These are phyloP conservation scores for Iodosphaeria phyllophila DNA, from an alignment of 2,329 filamentous ascomycete species.

Conservation along the genomic window DNA sequence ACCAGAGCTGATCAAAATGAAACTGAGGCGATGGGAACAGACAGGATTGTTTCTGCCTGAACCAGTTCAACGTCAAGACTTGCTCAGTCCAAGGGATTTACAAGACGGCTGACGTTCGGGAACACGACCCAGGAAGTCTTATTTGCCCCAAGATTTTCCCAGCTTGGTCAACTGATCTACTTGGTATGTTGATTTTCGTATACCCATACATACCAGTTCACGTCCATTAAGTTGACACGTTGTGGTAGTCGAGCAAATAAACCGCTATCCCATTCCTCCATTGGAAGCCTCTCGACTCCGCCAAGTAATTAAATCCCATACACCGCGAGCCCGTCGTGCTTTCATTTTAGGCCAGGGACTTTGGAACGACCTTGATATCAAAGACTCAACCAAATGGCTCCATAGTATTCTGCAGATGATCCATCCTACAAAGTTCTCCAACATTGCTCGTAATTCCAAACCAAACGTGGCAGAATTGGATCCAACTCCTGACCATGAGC, in stretches of 20 bases:
- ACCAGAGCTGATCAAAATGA: no score
- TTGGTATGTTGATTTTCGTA: no score
- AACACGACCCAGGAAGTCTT: slow-evolving; percentile 21
- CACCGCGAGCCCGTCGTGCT: slow-evolving; percentile 15
- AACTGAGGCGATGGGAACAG: no score
- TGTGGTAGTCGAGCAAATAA: slow-evolving; percentile 21
- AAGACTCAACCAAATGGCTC: no score
- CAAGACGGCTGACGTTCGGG: slow-evolving; percentile 22
- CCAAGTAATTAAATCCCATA: slow-evolving; percentile 12
- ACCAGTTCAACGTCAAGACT: slow-evolving; percentile 27
- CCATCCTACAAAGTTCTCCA: no score
- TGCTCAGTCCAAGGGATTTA: slow-evolving; percentile 29
- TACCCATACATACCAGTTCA: background rate
- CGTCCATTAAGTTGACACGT: slow-evolving; percentile 3
- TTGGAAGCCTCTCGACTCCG: slow-evolving; percentile 20
- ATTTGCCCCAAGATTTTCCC: slow-evolving; percentile 17
- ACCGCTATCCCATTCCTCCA: slow-evolving; percentile 20
- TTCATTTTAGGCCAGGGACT: slow-evolving; percentile 27
- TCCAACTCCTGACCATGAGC: no score
- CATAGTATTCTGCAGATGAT: no score
- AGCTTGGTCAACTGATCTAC: slow-evolving; percentile 9
- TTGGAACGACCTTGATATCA: no score
- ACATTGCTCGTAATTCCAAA: no score
- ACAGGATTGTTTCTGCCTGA: slow-evolving; percentile 26
- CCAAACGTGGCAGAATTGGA: no score